Conservation (phyloP, 2,329 filamentous ascomycete species). For the Lachnellula suecica region DNA sequence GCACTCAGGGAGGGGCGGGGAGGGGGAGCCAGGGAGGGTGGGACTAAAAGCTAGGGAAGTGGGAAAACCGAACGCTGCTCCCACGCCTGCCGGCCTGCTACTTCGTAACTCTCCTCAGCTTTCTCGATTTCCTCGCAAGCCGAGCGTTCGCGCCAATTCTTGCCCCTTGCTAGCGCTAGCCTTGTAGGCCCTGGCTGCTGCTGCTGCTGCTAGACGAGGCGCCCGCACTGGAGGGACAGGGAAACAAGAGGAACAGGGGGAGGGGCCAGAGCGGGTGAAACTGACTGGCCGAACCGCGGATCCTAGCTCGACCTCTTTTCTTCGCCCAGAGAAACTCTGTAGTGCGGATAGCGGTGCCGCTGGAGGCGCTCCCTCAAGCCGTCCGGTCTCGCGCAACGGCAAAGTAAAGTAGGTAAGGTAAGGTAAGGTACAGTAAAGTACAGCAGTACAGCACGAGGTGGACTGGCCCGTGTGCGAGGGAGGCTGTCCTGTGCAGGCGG, state of each 20-base stretch:
- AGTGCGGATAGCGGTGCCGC: not conserved
- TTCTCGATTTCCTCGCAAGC: constrained; percentile 10
- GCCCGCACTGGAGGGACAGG: constrained; percentile 6
- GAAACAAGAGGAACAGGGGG: not conserved
- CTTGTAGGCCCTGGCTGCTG: constrained; percentile 1
- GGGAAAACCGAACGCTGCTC: constrained; percentile 1
- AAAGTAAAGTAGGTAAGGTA: not conserved
- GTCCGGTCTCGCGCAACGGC: not conserved
- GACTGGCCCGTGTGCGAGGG: not conserved
- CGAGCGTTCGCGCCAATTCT: constrained; percentile 21
- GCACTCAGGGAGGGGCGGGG: not conserved
- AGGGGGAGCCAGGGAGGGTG: not conserved
- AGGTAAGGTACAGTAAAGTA: not conserved
- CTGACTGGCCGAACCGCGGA: not conserved
- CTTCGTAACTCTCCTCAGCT: not conserved
- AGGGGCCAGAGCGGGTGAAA: not conserved
- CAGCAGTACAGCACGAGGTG: not conserved
- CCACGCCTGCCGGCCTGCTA: constrained; percentile 2
- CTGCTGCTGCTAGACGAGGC: constrained; percentile 4
- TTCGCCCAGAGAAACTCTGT: not conserved
- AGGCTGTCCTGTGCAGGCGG: not conserved
- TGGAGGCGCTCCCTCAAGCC: not conserved
- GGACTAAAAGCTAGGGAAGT: not conserved
- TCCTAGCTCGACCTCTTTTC: not conserved
- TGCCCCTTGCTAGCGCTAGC: constrained; percentile 12